phyloP scores from a whole-genome alignment of 345 rosid genomes.

The Ailanthus altissimus region DNA sequence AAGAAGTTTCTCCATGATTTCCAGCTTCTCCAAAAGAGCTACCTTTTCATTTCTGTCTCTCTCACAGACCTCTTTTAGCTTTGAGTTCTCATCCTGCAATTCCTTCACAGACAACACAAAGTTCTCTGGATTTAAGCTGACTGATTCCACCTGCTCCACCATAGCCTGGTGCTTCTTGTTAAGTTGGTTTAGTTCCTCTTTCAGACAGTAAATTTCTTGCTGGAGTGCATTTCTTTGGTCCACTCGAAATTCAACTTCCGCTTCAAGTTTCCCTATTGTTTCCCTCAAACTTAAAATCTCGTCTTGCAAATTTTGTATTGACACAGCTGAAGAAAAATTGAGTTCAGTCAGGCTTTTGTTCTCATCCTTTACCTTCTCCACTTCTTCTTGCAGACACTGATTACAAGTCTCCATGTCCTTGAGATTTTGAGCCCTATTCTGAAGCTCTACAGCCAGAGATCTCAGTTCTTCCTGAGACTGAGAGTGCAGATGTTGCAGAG shows the following conservation, averaged over 20 bases:
- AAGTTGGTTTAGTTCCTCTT: constrained; percentile 82
- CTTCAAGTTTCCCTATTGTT: constrained; percentile 79
- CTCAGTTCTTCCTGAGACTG: constrained; percentile 94
- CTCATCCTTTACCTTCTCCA: constrained; percentile 53
- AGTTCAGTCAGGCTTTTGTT: constrained; percentile 61
- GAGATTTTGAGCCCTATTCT: constrained; percentile 54
- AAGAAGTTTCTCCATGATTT: constrained; percentile 70
- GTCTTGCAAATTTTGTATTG: constrained; percentile 63
- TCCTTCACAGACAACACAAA: constrained; percentile 66
- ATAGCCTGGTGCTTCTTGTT: constrained; percentile 63
- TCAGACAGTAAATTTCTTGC: constrained; percentile 94
- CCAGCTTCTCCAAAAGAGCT: constrained; percentile 66
- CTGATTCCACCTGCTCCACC: constrained; percentile 72
- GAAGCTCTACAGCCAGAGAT: constrained; percentile 65
- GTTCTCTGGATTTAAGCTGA: constrained; percentile 58
- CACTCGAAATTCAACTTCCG: constrained; percentile 85
- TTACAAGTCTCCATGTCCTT: constrained; percentile 68
- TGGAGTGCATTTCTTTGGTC: constrained; percentile 94
- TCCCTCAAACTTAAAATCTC: constrained; percentile 68
- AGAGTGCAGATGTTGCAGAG: constrained; percentile 90
- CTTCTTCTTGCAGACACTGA: constrained; percentile 56
- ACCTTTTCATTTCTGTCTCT: constrained; percentile 55
- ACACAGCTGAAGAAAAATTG: constrained; percentile 68
- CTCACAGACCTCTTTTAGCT: constrained; percentile 55
- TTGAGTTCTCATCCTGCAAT: constrained; percentile 61